A percentile compares a stretch with the other conserved stretches of the same genome.
Conservation (phyloP, 2,329 filamentous ascomycete species). For the Phialophora macrospora region DNA sequence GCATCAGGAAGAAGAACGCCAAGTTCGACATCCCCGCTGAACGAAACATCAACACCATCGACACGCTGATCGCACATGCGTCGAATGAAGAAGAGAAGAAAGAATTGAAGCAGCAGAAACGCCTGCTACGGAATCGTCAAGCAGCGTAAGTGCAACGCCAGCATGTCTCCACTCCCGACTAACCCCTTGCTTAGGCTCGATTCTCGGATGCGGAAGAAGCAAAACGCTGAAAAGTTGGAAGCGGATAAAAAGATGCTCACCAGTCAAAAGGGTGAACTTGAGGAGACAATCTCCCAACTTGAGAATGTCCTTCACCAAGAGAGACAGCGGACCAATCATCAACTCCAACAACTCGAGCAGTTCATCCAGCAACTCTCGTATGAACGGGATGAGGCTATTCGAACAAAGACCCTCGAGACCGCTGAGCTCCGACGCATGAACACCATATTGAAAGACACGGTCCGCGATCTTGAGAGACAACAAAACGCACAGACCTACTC, state of each 20-base stretch:
- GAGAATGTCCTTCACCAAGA: slow-evolving; percentile 44
- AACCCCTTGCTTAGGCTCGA: slow-evolving; percentile 70
- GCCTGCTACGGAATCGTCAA: slow-evolving; percentile 90
- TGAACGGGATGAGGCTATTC: slow-evolving; percentile 91
- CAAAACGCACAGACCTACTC: slow-evolving; percentile 33
- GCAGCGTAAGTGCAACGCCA: slow-evolving; percentile 74
- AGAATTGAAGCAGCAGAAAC: slow-evolving; percentile 98
- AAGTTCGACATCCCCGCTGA: slow-evolving; percentile 96
- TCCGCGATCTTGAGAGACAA: slow-evolving; percentile 55
- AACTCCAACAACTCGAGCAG: slow-evolving; percentile 75
- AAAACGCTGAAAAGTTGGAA: slow-evolving; percentile 94
- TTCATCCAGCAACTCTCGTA: slow-evolving; percentile 76
- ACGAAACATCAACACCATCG: slow-evolving; percentile 91
- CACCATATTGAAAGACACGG: slow-evolving; percentile 72
- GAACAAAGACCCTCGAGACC: slow-evolving; percentile 85
- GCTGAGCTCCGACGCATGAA: slow-evolving; percentile 92
- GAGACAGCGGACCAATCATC: slow-evolving; percentile 67
- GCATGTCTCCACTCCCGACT: slow-evolving; percentile 34
- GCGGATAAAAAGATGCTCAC: slow-evolving; percentile 95
- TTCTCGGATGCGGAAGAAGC: slow-evolving; percentile 96
- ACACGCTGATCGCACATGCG: slow-evolving; percentile 85
- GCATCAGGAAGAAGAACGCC: slow-evolving; percentile 98
- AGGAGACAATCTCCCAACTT: slow-evolving; percentile 68
- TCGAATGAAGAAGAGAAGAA: slow-evolving; percentile 89
- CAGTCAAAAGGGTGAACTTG: slow-evolving; percentile 73